phyloP scores from a whole-genome alignment of 2,329 filamentous ascomycete genomes.

The Torrubiella hemipterigena region DNA sequence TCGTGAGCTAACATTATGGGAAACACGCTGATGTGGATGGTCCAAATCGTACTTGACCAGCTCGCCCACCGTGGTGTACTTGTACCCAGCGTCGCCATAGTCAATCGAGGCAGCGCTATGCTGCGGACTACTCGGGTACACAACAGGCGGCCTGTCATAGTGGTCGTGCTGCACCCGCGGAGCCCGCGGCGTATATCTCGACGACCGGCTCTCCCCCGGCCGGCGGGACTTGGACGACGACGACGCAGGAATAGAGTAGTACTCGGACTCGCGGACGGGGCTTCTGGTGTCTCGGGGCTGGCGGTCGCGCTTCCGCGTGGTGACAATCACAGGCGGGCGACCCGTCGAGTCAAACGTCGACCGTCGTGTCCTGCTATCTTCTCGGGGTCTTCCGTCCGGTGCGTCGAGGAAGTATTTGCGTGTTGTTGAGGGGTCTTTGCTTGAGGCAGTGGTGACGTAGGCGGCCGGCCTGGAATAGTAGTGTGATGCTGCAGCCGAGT shows the following conservation, averaged over 20 bases:
- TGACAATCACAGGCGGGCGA: constrained; percentile 45
- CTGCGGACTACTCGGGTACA: constrained; percentile 31
- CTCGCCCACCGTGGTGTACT: constrained; percentile 52
- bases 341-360: constrained; percentile 37
- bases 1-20: no score
- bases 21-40: constrained; percentile 20
- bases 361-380: constrained; percentile 35
- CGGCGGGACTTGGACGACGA: no score
- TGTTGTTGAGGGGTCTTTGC: no score
- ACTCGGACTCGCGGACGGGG: constrained; percentile 32
- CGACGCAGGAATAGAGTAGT: constrained; percentile 46
- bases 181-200: no score
- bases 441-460: no score
- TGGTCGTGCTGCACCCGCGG: constrained; percentile 35
- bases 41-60: constrained; percentile 50
- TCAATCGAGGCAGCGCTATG: constrained; percentile 32
- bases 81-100: constrained; percentile 47
- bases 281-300: constrained; percentile 25
- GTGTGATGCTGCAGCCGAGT: no score
- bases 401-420: no score
- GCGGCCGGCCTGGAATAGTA: no score
- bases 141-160: constrained; percentile 30
- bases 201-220: no score
- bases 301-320: constrained; percentile 20
- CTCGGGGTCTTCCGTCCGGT: no score